These are phyloP conservation scores for Cystoderma amianthinum DNA, from an alignment of 768 basidiomycete species.

Conservation along the genomic window DNA sequence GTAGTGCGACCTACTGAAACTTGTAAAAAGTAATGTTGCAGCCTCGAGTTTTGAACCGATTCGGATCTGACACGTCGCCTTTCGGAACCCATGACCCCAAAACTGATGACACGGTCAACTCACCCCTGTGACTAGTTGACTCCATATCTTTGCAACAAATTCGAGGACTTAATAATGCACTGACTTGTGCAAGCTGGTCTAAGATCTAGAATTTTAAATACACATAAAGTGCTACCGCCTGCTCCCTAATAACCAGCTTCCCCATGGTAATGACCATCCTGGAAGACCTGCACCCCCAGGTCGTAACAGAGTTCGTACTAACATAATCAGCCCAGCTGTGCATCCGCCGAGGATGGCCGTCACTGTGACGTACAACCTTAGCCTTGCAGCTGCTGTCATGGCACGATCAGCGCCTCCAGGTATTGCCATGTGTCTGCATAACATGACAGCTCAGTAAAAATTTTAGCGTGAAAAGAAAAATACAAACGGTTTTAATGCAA, in stretches of 20 bases:
- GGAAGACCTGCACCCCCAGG: conserved; percentile 48
- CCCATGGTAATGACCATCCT: conserved; percentile 56
- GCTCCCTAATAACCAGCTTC: conserved; percentile 58
- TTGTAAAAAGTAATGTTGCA: conserved; percentile 1
- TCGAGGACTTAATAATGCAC: conserved; percentile 4
- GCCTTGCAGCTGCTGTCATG: conserved; percentile 57
- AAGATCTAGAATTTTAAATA: conserved; percentile 1
- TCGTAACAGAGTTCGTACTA: conserved; percentile 60
- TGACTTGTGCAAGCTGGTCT: conserved; percentile 7
- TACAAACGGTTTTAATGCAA: conserved; percentile 84
- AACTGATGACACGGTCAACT: background rate
- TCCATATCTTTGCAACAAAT: too few species aligned
- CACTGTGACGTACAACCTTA: conserved; percentile 67
- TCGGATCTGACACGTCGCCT: conserved; percentile 38
- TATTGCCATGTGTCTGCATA: conserved; percentile 50
- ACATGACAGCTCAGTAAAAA: conserved; percentile 12
- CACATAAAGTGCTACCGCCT: conserved; percentile 29
- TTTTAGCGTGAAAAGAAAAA: conserved; percentile 8
- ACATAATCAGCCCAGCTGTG: conserved; percentile 64
- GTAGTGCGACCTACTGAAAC: background rate
- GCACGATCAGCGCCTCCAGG: conserved; percentile 83
- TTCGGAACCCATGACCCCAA: too few species aligned
- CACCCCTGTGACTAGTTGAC: background rate
- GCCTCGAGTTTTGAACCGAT: conserved; percentile 26
- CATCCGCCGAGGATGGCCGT: conserved; percentile 71